Base-by-base conservation (phyloP, 768 basidiomycete species). In the Kwoniella sp. region DNA sequence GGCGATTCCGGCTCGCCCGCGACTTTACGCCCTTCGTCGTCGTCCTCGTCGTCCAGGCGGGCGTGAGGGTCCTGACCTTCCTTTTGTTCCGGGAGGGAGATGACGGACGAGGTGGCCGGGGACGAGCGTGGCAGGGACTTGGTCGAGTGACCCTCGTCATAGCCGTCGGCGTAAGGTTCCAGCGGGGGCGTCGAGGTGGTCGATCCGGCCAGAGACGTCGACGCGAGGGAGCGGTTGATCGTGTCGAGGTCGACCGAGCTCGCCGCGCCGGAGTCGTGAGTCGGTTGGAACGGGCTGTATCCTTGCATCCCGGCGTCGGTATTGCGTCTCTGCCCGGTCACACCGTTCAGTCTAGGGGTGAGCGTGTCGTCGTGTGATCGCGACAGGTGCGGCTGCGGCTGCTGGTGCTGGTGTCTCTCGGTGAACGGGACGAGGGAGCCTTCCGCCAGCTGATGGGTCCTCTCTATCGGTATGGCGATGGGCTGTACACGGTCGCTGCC, bases 1-100 rank as follows among this genome's bases (percentile, higher is more conserved):
- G 15, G 15, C 23, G 29, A 22, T 23, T 28, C 42, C 15, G 33
- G 32, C 17, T 45, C 40, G 12, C 50, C 50, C 12, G 32, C 32
- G 3, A 32, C 38, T 27, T 47, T 41, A 31, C 37, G 31, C 19
- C 45, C 32, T 44, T 38, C 50, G 20, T 49, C 57, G 20, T 44
- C 48, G 8, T 31, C 54, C 38, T 27, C 53, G 15, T 54, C 36
- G 32, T 44, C 34, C 46, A 48, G 32, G 19, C 33, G 37, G 25
- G 39, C 32, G 26, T 45, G 34, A 11, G 43, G 31, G 25, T 31
- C 20, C 25, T 53, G 34, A 22, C 46, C 43, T 15, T 44, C 22
- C 14, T 45, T 22, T 27, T 52, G 50, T 29, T 45, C 50, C 9
- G 44, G 42, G 14, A 54, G 32, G 14, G 45, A 46, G n/a, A 54